phyloP scores from a whole-genome alignment of 352 stramenopile species.

The Chrysophaeum taylorii region DNA sequence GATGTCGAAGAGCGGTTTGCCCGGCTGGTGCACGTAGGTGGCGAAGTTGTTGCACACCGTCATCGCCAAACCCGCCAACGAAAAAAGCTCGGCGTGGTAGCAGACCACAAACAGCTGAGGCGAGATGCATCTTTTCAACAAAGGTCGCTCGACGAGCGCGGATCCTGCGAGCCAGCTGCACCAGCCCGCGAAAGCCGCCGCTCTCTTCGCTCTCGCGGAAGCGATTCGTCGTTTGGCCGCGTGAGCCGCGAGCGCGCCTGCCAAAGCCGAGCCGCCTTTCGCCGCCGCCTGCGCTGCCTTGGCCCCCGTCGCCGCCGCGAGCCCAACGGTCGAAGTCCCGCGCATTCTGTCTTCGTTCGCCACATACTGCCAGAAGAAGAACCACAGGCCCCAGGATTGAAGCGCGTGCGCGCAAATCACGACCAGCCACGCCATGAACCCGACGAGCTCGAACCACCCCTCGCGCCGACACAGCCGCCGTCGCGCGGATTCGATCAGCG shows the following conservation, averaged over 20 bases:
- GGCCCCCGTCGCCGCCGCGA: too few species aligned
- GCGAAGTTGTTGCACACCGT: slow-evolving; percentile 57
- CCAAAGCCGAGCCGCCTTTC: slow-evolving; percentile 8
- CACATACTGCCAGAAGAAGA: slow-evolving; percentile 20
- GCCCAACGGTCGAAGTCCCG: slow-evolving; percentile 4
- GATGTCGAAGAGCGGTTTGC: slow-evolving; percentile 49
- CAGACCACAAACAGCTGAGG: not conserved
- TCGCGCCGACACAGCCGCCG: not conserved
- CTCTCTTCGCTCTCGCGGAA: not conserved
- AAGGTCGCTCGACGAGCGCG: not conserved
- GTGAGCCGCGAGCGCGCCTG: slow-evolving; percentile 17
- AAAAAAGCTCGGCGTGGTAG: slow-evolving; percentile 51
- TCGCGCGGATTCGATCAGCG: not conserved
- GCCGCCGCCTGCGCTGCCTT: slow-evolving; percentile 11
- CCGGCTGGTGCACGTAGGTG: slow-evolving; percentile 56
- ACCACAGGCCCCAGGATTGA: slow-evolving; percentile 20
- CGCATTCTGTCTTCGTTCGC: not conserved
- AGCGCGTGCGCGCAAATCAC: slow-evolving; percentile 14
- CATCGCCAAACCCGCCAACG: slow-evolving; percentile 48
- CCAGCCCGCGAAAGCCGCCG: not conserved
- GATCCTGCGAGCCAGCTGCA: not conserved
- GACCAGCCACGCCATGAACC: slow-evolving; percentile 15
- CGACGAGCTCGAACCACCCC: slow-evolving; percentile 14
- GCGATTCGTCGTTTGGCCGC: not conserved
- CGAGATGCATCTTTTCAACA: not conserved